A percentile compares a stretch with the other conserved stretches of the same genome.
Evolutionary conservation across 2,329 filamentous ascomycete species (phyloP).

Genomic region (Botrytis fabae): DNA sequence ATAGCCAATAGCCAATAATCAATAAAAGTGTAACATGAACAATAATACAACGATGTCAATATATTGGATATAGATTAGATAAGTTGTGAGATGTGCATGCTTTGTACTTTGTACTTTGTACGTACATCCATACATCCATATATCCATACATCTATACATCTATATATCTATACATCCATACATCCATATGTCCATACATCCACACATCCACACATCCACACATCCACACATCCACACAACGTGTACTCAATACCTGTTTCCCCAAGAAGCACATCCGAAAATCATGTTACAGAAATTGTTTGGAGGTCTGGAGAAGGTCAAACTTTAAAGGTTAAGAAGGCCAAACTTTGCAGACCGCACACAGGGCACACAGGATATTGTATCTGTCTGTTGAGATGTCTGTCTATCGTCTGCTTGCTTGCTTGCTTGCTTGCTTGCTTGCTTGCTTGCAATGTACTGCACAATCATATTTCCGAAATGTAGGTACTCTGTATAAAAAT

Average conservation of each 20-base stretch:
- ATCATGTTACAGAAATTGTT: conserved; percentile 10
- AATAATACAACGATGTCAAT: background rate
- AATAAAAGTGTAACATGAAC: background rate
- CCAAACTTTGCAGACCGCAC: background rate
- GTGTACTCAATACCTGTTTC: background rate
- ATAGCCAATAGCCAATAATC: background rate
- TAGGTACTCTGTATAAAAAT: background rate
- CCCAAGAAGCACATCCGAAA: background rate
- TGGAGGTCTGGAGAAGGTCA: background rate
- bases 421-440: no score
- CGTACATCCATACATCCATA: no score
- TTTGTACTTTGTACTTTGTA: no score
- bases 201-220: no score
- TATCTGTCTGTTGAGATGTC: no score
- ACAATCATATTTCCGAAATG: background rate
- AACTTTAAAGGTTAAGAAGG: background rate
- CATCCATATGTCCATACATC: no score
- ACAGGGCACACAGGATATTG: no score
- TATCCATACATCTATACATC: no score
- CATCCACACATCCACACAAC: background rate
- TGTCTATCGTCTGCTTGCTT: no score
- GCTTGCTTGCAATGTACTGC: no score
- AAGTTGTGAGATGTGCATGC: no score
- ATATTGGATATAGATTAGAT: background rate
- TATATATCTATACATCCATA: no score